phyloP scores from a whole-genome alignment of 108 stramenopile species.

The Stephanodiscus minutulus region DNA sequence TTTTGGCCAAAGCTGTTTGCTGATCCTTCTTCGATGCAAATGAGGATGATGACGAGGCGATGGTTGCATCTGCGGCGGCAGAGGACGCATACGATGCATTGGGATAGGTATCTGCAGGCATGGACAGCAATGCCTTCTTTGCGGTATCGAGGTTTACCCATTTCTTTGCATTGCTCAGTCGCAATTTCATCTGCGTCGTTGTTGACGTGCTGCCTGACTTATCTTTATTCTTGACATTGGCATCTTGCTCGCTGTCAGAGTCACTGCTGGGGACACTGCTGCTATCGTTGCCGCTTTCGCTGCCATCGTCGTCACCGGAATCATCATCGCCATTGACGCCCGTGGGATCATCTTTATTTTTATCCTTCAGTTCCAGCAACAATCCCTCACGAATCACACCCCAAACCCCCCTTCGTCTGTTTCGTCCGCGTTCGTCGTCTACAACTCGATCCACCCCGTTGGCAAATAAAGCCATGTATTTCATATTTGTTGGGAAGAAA shows the following conservation, averaged over 20 bases:
- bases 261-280: conserved; percentile 12
- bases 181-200: conserved; percentile 11
- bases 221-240: neutral
- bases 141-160: conserved; percentile 46
- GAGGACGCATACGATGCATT: conserved; percentile 17
- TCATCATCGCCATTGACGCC: conserved; percentile 13
- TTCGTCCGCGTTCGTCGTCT: conserved; percentile 54
- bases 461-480: conserved; percentile 73
- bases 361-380: conserved; percentile 31
- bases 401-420: conserved; percentile 51
- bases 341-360: conserved; percentile 3
- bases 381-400: conserved; percentile 58
- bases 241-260: neutral
- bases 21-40: conserved; percentile 4
- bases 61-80: conserved; percentile 7
- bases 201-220: neutral
- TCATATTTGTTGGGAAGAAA: conserved; percentile 69
- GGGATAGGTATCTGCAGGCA: conserved; percentile 40
- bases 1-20: neutral
- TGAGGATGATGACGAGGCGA: neutral
- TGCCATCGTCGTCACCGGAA: conserved; percentile 11
- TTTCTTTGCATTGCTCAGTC: conserved; percentile 19
- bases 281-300: conserved; percentile 1
- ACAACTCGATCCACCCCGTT: conserved; percentile 57
- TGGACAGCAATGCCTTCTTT: conserved; percentile 40